A percentile compares a stretch with the other conserved stretches of the same genome.
phyloP scores from a whole-genome alignment of 495 filamentous ascomycete genomes.

The Aspergillus mulundensis region DNA sequence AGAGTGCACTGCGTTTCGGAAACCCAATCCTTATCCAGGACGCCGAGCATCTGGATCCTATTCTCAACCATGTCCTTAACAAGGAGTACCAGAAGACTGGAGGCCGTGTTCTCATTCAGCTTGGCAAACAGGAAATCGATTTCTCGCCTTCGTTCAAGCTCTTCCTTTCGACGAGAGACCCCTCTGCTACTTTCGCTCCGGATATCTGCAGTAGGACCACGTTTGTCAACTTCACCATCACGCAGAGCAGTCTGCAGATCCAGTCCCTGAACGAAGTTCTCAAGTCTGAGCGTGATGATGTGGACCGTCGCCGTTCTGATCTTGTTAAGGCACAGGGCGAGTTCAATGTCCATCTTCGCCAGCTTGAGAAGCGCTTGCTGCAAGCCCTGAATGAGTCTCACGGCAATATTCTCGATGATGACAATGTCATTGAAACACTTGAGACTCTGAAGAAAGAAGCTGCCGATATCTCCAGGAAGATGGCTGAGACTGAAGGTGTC shows the following conservation, averaged over 20 bases:
- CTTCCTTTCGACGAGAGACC: slow-evolving; percentile 92
- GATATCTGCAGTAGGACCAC: slow-evolving; percentile 98
- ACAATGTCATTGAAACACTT: slow-evolving; percentile 95
- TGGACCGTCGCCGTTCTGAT: slow-evolving; percentile 94
- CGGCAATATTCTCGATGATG: slow-evolving; percentile 97
- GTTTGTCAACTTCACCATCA: slow-evolving; percentile 99
- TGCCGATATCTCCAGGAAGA: slow-evolving; percentile 91
- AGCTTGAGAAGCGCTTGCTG: slow-evolving; percentile 91
- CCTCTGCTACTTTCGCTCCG: slow-evolving; percentile 92
- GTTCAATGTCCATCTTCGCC: slow-evolving; percentile 93
- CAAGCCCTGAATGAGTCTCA: slow-evolving; percentile 96
- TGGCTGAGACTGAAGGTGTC: slow-evolving; percentile 92
- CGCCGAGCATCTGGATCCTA: slow-evolving; percentile 92
- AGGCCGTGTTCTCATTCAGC: slow-evolving; percentile 94
- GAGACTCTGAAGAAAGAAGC: slow-evolving; percentile 98
- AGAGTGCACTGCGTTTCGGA: slow-evolving; percentile 93
- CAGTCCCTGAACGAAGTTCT: slow-evolving; percentile 95
- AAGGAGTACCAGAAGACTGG: slow-evolving; percentile 99
- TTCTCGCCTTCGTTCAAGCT: slow-evolving; percentile 97
- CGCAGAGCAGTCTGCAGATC: slow-evolving; percentile 95
- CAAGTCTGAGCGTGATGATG: slow-evolving; percentile 94
- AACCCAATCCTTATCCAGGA: slow-evolving; percentile 99
- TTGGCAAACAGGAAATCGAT: slow-evolving; percentile 98
- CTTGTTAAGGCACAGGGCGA: slow-evolving; percentile 98
- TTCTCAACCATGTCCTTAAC: slow-evolving; percentile 98